Evolutionary conservation across 352 stramenopile species (phyloP).

Genomic region (Stramenopiles sp.): DNA sequence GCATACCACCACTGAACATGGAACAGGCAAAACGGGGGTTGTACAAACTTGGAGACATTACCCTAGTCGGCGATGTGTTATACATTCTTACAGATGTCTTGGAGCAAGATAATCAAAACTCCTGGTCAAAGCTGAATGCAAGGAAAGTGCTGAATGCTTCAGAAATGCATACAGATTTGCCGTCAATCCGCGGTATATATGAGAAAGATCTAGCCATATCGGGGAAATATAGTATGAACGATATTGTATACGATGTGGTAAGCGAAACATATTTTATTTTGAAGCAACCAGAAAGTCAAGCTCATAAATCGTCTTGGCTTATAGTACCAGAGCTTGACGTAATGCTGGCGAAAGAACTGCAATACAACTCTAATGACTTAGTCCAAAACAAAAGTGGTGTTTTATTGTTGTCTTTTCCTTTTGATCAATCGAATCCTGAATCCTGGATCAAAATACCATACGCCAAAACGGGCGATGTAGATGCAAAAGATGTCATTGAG

Average conservation of each 20-base stretch:
- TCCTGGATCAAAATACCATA: neutral
- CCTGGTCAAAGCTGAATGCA: too few relatives aligned
- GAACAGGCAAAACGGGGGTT: neutral
- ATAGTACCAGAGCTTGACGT: neutral
- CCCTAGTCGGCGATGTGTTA: neutral
- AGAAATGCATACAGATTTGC: too few relatives aligned
- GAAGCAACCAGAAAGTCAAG: neutral
- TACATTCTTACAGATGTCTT: neutral
- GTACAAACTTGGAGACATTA: neutral
- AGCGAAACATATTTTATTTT: too few relatives aligned
- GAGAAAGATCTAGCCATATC: too few relatives aligned
- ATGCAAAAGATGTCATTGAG: too few relatives aligned
- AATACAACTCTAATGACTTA: neutral
- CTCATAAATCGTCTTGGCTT: neutral
- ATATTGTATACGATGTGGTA: too few relatives aligned
- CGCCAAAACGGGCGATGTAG: too few relatives aligned
- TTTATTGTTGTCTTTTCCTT: neutral
- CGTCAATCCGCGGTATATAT: too few relatives aligned
- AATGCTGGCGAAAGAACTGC: too few relatives aligned
- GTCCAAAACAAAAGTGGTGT: neutral
- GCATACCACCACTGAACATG: neutral
- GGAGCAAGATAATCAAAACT: neutral
- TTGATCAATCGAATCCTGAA: neutral
- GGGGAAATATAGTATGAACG: too few relatives aligned
- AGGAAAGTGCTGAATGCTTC: too few relatives aligned